Evolutionary conservation across 1,139 yeast species (phyloP).

Genomic region (Pichia sp.): DNA sequence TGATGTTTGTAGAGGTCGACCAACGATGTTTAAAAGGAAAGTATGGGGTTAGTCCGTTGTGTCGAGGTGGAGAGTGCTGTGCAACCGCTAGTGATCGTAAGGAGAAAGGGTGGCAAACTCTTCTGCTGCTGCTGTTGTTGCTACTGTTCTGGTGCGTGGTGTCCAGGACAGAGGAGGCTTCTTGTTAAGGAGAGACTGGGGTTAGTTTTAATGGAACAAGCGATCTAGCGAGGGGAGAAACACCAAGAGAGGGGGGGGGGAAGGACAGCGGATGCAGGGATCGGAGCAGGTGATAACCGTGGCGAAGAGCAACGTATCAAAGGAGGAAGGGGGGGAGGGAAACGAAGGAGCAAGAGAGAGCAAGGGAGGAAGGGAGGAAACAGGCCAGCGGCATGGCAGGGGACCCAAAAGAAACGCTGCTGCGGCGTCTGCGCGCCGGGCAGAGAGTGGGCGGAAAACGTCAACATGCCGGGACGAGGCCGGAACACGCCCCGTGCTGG

Average conservation of each 20-base stretch:
- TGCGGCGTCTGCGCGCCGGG: too few relatives aligned
- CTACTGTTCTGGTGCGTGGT: not conserved
- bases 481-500: not conserved
- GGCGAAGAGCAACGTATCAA: not conserved
- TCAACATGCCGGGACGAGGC: not conserved
- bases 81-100: too few relatives aligned
- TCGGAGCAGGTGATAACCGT: not conserved
- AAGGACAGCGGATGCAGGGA: too few relatives aligned
- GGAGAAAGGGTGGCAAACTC: too few relatives aligned
- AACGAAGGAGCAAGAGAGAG: not conserved
- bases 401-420: not conserved
- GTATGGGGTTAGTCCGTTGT: not conserved
- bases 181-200: constrained; percentile 7
- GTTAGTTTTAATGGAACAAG: constrained; percentile 1
- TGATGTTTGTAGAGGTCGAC: too few relatives aligned
- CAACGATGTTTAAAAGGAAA: not conserved
- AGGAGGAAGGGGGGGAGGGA: not conserved
- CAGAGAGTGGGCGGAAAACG: not conserved
- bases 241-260: not conserved
- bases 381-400: not conserved
- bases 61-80: too few relatives aligned
- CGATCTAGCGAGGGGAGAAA: not conserved
- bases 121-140: not conserved
- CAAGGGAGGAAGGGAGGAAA: not conserved
- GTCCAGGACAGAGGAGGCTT: not conserved